Conservation (phyloP, 352 stramenopile species). For the Pythium grandisporangium region DNA sequence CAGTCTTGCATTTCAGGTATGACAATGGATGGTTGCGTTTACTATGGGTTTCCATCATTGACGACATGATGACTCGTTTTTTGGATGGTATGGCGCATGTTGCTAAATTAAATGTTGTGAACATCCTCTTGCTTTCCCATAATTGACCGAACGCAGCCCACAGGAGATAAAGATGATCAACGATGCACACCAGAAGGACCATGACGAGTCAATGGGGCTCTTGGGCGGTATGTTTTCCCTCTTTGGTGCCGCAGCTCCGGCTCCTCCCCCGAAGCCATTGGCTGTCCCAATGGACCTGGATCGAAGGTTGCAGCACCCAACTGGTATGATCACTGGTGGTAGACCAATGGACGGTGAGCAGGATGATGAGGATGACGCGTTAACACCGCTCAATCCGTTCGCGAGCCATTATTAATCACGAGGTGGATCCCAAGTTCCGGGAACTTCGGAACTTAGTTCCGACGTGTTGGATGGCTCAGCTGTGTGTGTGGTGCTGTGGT, state of each 20-base stretch:
- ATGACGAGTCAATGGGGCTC: slow-evolving; percentile 30
- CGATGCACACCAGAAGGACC: slow-evolving; percentile 22
- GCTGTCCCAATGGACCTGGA: slow-evolving; percentile 35
- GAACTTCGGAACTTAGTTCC: no score
- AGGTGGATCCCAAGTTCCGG: no score
- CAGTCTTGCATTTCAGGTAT: slow-evolving; percentile 57
- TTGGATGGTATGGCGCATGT: no score
- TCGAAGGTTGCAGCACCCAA: slow-evolving; percentile 15
- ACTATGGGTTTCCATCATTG: neutral
- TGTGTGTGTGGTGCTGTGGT: no score
- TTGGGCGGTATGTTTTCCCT: slow-evolving; percentile 70
- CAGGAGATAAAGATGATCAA: slow-evolving; percentile 54
- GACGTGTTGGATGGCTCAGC: no score
- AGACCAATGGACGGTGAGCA: slow-evolving; percentile 22
- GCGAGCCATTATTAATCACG: slow-evolving; percentile 17
- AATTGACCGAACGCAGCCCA: slow-evolving; percentile 15
- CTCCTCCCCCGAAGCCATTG: slow-evolving; percentile 40
- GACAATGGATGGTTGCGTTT: neutral
- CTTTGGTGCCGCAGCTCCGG: slow-evolving; percentile 27
- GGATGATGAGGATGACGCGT: slow-evolving; percentile 40
- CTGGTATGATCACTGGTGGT: slow-evolving; percentile 11
- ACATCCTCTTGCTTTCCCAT: neutral
- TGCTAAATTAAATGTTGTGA: neutral
- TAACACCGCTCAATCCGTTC: slow-evolving; percentile 55
- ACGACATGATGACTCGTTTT: no score